Evolutionary conservation across 2,329 filamentous ascomycete species (phyloP), one percentile per base, ranked within the genome.

Genomic region (Biscogniauxia marginata): DNA sequence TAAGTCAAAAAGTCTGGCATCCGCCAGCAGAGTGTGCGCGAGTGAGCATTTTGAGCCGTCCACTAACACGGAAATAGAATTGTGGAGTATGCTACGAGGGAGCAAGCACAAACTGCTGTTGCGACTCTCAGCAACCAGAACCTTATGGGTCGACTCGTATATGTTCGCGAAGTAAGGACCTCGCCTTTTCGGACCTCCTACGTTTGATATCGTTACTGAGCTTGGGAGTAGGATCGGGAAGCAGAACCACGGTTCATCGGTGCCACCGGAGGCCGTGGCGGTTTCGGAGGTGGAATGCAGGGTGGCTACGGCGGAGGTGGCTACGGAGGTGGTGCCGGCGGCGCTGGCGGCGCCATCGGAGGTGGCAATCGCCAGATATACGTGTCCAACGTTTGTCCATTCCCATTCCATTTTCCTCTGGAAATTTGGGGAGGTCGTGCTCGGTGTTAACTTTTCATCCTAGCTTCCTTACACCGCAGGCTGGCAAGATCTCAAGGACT

Each of bases 31-130:
- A 34, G 7, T 4, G 16, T n/a, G 5, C 8, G 13, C 11, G 11
- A n/a, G 20, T 20, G 9, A 39, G 13, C 30, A 39, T 16, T 50
- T 44, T 21, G 11, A 19, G 16, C 5, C 59, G 53, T 20, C 18
- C 52, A 55, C 73, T 81, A 62, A 78, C 63, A 44, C 34, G 3
- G 18, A 16, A 30, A 3, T 65, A 96, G 92, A 83, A 99, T 99
- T 91, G 95, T 99, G 88, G 95, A 99, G 89, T 99, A 99, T 87
- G 93, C 93, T 77, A 97, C 93, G 71, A 91, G 93, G 86, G 95
- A 99, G 73, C 92, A 99, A 89, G 95, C 95, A 74, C 95, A 98
- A 78, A 89, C 91, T 77, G 95, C 95, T 73, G 95, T 99, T 80
- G 88, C 90, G 76, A 95, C 92, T 73, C 90, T 99, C 78, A 97